Evolutionary conservation across 164 flowering plant species (phyloP).

Genomic region (Vitis riparia): DNA sequence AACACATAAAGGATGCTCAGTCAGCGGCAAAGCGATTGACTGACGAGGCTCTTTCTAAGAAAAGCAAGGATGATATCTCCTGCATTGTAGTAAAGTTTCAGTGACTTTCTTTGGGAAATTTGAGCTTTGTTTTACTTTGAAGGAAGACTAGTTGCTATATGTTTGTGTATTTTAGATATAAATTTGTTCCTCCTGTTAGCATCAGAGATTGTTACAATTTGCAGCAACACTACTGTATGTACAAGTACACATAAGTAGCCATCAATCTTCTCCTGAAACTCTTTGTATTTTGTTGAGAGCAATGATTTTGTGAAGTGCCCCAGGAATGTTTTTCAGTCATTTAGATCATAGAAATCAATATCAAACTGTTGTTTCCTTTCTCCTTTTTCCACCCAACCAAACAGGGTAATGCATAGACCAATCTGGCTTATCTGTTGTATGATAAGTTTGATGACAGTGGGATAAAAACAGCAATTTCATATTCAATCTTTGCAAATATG

Average conservation of each 20-base stretch:
- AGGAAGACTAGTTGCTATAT: not conserved
- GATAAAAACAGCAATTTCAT: no score
- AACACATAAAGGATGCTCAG: constrained; percentile 42
- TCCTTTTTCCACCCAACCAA: no score
- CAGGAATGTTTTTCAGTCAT: no score
- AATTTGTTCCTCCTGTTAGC: constrained; percentile 9
- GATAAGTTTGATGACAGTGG: no score
- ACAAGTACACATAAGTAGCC: not conserved
- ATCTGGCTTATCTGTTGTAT: no score
- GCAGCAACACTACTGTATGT: not conserved
- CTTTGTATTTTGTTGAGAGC: no score
- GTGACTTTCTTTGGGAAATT: constrained; percentile 8
- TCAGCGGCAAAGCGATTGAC: constrained; percentile 57
- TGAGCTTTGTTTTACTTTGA: not conserved
- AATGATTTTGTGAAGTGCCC: no score
- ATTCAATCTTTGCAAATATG: no score
- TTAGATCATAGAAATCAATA: no score
- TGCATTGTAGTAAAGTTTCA: constrained; percentile 63
- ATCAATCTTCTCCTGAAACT: not conserved
- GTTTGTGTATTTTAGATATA: constrained; percentile 9
- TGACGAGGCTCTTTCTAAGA: constrained; percentile 52
- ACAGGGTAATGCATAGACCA: no score
- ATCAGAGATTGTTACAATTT: not conserved
- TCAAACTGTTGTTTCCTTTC: no score
- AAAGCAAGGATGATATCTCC: constrained; percentile 69